These are phyloP conservation scores for Globisporangium abappressorium DNA, from an alignment of 352 stramenopile genomes.

Conservation along the genomic window DNA sequence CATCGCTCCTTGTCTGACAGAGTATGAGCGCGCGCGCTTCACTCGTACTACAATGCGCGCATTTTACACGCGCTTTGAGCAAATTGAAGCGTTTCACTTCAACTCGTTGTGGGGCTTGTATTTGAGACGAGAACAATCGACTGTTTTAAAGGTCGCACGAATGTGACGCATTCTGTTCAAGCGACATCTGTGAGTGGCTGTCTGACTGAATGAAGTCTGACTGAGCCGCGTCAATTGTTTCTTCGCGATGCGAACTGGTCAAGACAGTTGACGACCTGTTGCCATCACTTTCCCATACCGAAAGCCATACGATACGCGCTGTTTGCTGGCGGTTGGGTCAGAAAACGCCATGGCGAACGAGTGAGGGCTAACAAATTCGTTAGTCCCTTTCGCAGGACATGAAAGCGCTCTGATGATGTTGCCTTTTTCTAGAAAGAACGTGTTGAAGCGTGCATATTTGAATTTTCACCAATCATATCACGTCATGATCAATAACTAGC, in stretches of 20 bases:
- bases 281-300: background rate
- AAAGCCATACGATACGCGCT: background rate
- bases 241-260: background rate
- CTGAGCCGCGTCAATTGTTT: slow-evolving; percentile 2
- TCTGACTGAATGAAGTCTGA: background rate
- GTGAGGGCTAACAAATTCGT: background rate
- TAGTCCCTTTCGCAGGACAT: slow-evolving; percentile 1
- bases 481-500: background rate
- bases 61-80: background rate
- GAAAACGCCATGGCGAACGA: background rate
- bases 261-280: background rate
- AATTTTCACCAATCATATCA: slow-evolving; percentile 16
- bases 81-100: slow-evolving; percentile 13
- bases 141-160: background rate
- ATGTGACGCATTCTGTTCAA: background rate
- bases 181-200: background rate
- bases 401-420: background rate
- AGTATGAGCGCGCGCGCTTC: background rate
- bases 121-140: background rate
- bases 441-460: slow-evolving; percentile 9
- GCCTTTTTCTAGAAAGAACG: slow-evolving; percentile 1
- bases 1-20: slow-evolving; percentile 12
- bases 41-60: background rate
- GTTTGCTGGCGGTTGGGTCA: slow-evolving; percentile 4
- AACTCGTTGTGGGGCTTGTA: background rate